Evolutionary conservation across 148 eudicot species (phyloP), one percentile per base, ranked within the genome.

Genomic region (Cornus kousa): DNA sequence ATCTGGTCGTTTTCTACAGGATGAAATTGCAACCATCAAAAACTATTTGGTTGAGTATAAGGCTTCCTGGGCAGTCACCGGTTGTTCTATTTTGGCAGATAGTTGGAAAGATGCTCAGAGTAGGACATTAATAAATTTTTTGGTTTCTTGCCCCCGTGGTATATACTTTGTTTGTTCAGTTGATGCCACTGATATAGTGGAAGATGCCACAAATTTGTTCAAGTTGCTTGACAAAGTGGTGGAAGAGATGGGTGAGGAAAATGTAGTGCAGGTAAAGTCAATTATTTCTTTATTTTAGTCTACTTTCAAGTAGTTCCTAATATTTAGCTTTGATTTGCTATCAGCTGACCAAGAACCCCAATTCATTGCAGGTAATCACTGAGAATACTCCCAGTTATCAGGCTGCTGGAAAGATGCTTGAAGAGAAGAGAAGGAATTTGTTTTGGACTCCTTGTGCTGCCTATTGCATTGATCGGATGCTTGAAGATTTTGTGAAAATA

Each of bases 351-450:
- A 17, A 60, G 33, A 31, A 9, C 64, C 74, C 43, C 32, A 13
- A 32, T 24, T 33, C 66, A 78, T 19, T 85, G 83, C 86, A 95
- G 97, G 97, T 93, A 77, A 85, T 95, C 72, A 95, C 97, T 32
- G 90, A 90, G 78, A 89, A 88, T 83, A 88, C 94, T 88, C 88
- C 85, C 48, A 86, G 91, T 78, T 95, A 90, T 81, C 89, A 87
- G 82, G 84, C 88, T 85, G 98, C 97, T 75, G 98, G 98, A 67
- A 93, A 95, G 88, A 90, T 95, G 98, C 92, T 95, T 78, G 97
- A 93, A 87, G 97, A 93, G 35, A 95, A 90, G 85, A 83, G 98
- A 73, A 90, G 81, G 77, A 86, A 82, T 9, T 78, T 95, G 77
- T 95, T 86, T 81, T 95, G 98, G 98, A 93, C 94, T 43, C 97